These are phyloP conservation scores for Collybia sordida DNA, from an alignment of 768 basidiomycete genomes.

Conservation along the genomic window DNA sequence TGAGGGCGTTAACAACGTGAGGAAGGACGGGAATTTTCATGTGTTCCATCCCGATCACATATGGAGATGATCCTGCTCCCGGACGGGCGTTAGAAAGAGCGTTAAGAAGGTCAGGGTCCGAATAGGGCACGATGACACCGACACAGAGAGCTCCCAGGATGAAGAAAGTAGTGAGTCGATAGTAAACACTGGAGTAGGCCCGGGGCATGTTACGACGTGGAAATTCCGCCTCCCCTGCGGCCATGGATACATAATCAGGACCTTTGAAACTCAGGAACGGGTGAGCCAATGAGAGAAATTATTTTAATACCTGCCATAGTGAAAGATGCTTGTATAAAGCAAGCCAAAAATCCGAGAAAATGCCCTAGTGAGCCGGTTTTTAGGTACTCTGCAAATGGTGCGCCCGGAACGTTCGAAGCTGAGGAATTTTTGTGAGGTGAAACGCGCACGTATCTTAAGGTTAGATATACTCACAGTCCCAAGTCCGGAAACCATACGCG, in stretches of 20 bases:
- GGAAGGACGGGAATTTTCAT: conserved; percentile 66
- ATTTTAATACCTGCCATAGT: conserved; percentile 50
- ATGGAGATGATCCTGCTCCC: conserved; percentile 70
- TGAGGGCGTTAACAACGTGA: conserved; percentile 68
- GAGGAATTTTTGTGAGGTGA: neutral
- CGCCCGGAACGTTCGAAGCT: conserved; percentile 43
- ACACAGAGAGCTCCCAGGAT: conserved; percentile 68
- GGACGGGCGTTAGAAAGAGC: conserved; percentile 56
- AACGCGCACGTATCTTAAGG: neutral
- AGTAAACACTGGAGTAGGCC: conserved; percentile 74
- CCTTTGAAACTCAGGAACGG: conserved; percentile 21
- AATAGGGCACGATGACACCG: conserved; percentile 77
- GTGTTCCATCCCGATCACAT: conserved; percentile 78
- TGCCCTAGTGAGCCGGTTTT: conserved; percentile 50
- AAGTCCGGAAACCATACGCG: conserved; percentile 51
- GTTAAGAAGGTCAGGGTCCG: conserved; percentile 53
- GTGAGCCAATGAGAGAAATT: neutral
- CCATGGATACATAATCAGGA: conserved; percentile 52
- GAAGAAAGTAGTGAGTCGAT: conserved; percentile 78
- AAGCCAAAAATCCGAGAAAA: conserved; percentile 63
- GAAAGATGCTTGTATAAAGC: conserved; percentile 60
- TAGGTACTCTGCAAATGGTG: conserved; percentile 58
- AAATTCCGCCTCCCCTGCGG: conserved; percentile 70
- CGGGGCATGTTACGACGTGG: conserved; percentile 70
- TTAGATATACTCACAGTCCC: conserved; percentile 37